Conservation (phyloP, 805 yeast genomes). For the Jamesozyma gamospora region DNA sequence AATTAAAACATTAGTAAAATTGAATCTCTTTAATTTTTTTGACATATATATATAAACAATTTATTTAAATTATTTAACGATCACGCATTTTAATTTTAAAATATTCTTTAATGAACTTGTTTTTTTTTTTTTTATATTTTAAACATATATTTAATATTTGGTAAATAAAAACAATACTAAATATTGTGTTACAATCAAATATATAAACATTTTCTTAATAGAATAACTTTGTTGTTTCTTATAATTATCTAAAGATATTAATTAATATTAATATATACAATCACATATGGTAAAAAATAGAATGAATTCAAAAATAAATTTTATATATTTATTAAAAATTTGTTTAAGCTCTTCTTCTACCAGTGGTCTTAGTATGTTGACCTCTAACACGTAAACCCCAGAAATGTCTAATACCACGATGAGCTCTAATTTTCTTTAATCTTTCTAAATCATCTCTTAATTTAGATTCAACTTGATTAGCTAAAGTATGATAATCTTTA, state of each 20-base stretch:
- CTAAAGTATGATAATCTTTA: slow-evolving; percentile 97
- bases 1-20: neutral
- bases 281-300: neutral
- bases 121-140: too few species aligned
- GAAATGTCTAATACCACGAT: slow-evolving; percentile 99
- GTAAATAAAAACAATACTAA: too few species aligned
- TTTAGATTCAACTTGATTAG: slow-evolving; percentile 98
- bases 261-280: slow-evolving; percentile 3
- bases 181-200: neutral
- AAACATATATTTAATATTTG: too few species aligned
- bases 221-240: too few species aligned
- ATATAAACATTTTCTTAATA: too few species aligned
- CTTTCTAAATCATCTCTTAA: slow-evolving; percentile 99
- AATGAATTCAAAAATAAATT: neutral
- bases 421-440: slow-evolving; percentile 99
- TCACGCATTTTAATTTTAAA: too few species aligned
- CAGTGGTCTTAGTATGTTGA: slow-evolving; percentile 99
- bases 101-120: too few species aligned
- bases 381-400: slow-evolving; percentile 99
- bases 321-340: neutral
- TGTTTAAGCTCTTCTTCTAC: slow-evolving; percentile 56
- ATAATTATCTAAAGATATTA: slow-evolving; percentile 3
- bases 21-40: too few species aligned
- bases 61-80: too few species aligned
- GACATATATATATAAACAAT: too few species aligned